Evolutionary conservation across 306 rosid species (phyloP).

Genomic region (Vicia villosa): DNA sequence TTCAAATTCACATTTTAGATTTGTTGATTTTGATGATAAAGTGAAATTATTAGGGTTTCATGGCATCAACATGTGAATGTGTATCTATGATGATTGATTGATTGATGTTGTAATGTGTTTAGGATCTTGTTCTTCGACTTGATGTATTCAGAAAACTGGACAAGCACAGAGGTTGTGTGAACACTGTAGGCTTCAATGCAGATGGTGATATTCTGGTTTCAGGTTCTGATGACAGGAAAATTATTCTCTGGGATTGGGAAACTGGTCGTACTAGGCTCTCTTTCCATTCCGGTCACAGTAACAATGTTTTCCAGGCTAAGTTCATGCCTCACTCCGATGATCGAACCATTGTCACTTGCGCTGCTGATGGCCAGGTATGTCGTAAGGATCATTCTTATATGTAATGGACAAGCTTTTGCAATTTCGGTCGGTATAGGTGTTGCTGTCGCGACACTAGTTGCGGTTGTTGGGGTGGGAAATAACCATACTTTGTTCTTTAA

Average conservation of each 20-base stretch:
- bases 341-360: conserved; percentile 78
- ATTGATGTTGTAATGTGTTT: conserved; percentile 13
- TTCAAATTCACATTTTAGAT: background rate
- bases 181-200: conserved; percentile 77
- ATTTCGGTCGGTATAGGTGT: too few species aligned
- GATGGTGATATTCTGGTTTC: conserved; percentile 78
- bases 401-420: too few species aligned
- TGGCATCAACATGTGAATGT: background rate
- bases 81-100: background rate
- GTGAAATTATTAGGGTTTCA: background rate
- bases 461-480: too few species aligned
- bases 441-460: too few species aligned
- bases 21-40: background rate
- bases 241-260: conserved; percentile 90
- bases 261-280: conserved; percentile 52
- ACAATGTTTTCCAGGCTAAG: conserved; percentile 83
- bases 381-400: background rate
- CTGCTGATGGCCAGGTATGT: conserved; percentile 91
- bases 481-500: too few species aligned
- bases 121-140: conserved; percentile 85
- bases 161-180: conserved; percentile 83
- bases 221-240: conserved; percentile 79
- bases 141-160: conserved; percentile 61
- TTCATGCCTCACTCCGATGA: conserved; percentile 76
- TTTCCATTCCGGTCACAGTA: conserved; percentile 66